Base-by-base conservation (phyloP, 768 basidiomycete species). In the Collybia sp. region DNA sequence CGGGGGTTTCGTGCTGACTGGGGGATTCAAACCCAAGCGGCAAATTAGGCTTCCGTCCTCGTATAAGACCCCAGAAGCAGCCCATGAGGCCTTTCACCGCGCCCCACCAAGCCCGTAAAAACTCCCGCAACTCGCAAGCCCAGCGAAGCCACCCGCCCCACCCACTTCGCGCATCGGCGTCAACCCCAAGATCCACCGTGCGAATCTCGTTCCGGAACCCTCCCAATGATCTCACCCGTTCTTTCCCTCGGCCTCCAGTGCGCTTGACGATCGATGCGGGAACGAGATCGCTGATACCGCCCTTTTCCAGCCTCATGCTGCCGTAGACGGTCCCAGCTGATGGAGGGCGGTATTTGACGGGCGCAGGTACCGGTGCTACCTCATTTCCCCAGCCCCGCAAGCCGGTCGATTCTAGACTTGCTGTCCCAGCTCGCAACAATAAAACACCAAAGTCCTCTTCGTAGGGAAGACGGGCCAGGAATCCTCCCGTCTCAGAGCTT, bases 361-460 rank as follows among this genome's bases (percentile, higher is more conserved):
- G 59, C 1, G 54, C 45, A 46, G 61, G 40, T 18, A 88, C 70
- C 4, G 74, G 67, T 6, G 79, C 79, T 11, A 88, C 80, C 60
- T 90, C 86, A 54, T 89, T 88, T 1, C 82, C 81, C 58, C 85
- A 73, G 2, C 88, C 88, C 17, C 79, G 72, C 9, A 85, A 69
- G 39, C 79, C 81, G 0, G 86, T 88, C 0, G 84, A 82, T 58
- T 90, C 88, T 41, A 90, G 68, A 51, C 83, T 85, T 3, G 85
- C 85, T 1, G 83, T 83, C 15, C 85, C 85, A 15, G 88, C 68
- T 16, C 88, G 78, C 36, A 89, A 69, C 33, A 90, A 69, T 2
- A 83, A 76, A 16, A 88, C 73, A 5, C 80, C 77, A 61, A 85
- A 88, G 57, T 88, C 85, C 59, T 88, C 86, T 33, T 88, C 84